Conservation (phyloP, 495 filamentous ascomycete species). For the Schizothecium vesticola region DNA sequence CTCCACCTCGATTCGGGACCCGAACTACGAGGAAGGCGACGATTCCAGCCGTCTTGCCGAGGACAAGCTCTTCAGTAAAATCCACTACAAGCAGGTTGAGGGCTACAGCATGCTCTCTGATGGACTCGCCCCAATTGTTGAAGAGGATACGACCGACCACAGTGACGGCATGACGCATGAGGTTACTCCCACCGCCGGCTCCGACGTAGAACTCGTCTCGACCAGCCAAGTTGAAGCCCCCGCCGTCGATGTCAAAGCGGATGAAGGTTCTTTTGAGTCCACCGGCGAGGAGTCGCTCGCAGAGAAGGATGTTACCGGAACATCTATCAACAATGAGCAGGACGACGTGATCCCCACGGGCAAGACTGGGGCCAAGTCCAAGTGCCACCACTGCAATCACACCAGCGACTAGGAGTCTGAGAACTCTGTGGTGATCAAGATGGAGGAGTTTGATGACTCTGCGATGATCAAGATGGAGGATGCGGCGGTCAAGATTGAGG, state of each 20-base stretch:
- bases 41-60: constrained; percentile 1
- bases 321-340: background rate
- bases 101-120: background rate
- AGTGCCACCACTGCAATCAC: background rate
- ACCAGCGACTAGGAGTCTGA: background rate
- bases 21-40: constrained; percentile 1
- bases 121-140: background rate
- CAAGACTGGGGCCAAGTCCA: background rate
- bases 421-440: constrained; percentile 5
- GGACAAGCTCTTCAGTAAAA: background rate
- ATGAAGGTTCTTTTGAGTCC: background rate
- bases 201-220: background rate
- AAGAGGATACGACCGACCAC: background rate
- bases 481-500: background rate
- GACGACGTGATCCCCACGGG: background rate
- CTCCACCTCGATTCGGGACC: background rate
- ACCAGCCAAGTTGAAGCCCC: background rate
- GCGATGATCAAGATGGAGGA: background rate
- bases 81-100: constrained; percentile 10
- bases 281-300: background rate
- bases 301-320: background rate
- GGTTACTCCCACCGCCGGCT: background rate
- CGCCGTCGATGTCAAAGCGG: background rate
- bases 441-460: constrained; percentile 2
- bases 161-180: background rate